Base-by-base conservation (phyloP, 257 asterid species). In the Przewalskia tangutica region DNA sequence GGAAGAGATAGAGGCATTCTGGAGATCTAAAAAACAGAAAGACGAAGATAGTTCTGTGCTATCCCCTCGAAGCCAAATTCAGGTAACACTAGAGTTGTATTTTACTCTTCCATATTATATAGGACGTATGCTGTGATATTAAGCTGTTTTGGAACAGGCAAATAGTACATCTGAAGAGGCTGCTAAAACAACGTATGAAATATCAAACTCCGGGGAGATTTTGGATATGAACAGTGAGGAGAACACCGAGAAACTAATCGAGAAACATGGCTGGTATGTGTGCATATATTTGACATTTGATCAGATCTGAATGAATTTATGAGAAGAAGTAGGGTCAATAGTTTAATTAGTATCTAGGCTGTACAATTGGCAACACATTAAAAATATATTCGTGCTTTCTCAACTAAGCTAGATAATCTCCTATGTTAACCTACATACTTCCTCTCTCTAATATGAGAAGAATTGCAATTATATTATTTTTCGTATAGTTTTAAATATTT, bases 261-360 rank as follows among this genome's bases (percentile, higher is more conserved):
- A n/a, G n/a, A 92, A 89, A 78, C 85, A 92, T 83, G 98, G 97
- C 77, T 95, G 97, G 98, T 92, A 85, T 20, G 86, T 75, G 27
- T n/a, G 62, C 23, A 17, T 55, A 38, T 38, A 38, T 38, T 27
- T 27, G 32, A 27, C 32, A 27, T 27, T 27, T 27, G 32, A 17
- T 55, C 16, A 14, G 4, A 55, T 55, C 7, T 55, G 62, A 7
- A 55, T 55, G 62, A 17, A 2, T 55, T 55, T 55, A 55, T 17
- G 62, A 55, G 62, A 55, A 2, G 8, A 55, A 17, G 9, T 55
- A 55, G 16, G 7, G 23, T 55, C 23, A 55, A 55, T 17, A 14
- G 20, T 48, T 48, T 48, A 48, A 38, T 38, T 38, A 38, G 42
- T 38, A 38, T 38, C 42, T 38, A 38, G 42, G 53, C 53, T 16